Evolutionary conservation across 805 yeast species (phyloP).

Genomic region (Candida alai): DNA sequence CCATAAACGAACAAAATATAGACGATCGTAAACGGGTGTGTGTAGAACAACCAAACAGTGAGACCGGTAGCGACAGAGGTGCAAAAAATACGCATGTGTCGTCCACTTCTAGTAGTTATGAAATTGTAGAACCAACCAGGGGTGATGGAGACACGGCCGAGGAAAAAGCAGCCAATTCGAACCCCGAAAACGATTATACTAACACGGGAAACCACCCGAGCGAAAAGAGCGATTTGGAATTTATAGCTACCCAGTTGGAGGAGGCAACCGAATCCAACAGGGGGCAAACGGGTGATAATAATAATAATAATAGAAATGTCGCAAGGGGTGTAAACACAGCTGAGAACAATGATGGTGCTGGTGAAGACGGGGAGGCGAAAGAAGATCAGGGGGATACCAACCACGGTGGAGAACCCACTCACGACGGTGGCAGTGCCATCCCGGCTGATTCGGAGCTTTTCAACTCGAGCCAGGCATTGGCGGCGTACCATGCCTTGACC

Average conservation of each 20-base stretch:
- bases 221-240: constrained; percentile 24
- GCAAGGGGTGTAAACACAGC: no score
- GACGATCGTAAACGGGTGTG: no score
- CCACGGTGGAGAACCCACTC: constrained; percentile 1
- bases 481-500: constrained; percentile 40
- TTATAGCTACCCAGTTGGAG: constrained; percentile 31
- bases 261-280: constrained; percentile 24
- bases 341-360: background rate
- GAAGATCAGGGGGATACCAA: background rate
- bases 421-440: constrained; percentile 13
- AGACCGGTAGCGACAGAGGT: no score
- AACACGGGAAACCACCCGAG: no score
- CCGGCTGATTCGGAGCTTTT: constrained; percentile 42
- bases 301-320: constrained; percentile 3
- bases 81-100: no score
- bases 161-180: background rate
- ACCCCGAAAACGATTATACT: no score
- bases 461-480: constrained; percentile 37
- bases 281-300: constrained; percentile 5
- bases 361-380: no score
- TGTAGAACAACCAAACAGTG: no score
- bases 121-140: background rate
- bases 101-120: background rate
- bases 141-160: background rate
- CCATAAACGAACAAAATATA: no score